Conservation (phyloP, 495 filamentous ascomycete species). For the Cercophora sp. region DNA sequence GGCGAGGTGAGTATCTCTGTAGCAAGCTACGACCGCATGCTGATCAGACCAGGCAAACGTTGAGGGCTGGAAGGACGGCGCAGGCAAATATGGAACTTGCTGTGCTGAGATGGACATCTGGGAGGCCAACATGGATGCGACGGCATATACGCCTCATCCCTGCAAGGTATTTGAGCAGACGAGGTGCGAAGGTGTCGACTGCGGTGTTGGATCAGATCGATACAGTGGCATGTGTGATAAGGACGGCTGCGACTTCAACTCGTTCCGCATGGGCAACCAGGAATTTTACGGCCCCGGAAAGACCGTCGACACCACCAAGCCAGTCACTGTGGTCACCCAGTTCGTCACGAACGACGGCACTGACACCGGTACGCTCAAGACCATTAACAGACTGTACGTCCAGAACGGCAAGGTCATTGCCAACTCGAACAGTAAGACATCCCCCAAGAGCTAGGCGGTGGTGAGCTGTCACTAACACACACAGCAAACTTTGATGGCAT, state of each 20-base stretch:
- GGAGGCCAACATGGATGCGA: slow-evolving; percentile 62
- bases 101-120: slow-evolving; percentile 69
- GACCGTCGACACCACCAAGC: slow-evolving; percentile 56
- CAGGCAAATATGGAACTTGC: slow-evolving; percentile 58
- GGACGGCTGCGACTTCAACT: slow-evolving; percentile 72
- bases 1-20: slow-evolving; percentile 39
- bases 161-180: slow-evolving; percentile 50
- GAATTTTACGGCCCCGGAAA: slow-evolving; percentile 53
- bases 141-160: slow-evolving; percentile 58
- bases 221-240: slow-evolving; percentile 38
- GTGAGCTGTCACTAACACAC: slow-evolving; percentile 22
- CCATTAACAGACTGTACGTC: slow-evolving; percentile 63
- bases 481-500: slow-evolving; percentile 47
- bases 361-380: slow-evolving; percentile 48
- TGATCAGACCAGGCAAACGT: slow-evolving; percentile 20
- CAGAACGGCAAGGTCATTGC: slow-evolving; percentile 57
- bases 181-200: slow-evolving; percentile 42
- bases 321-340: slow-evolving; percentile 68
- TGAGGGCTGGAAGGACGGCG: slow-evolving; percentile 29
- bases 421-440: slow-evolving; percentile 30
- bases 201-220: slow-evolving; percentile 30
- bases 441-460: too few species aligned
- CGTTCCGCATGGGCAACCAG: slow-evolving; percentile 56
- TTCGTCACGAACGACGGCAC: slow-evolving; percentile 60
- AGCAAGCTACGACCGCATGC: background rate